Evolutionary conservation across 129 eudicot genomes (phyloP), one percentile per base, ranked within the genome.

Genomic region (sunflower (Helianthus annuus)): DNA sequence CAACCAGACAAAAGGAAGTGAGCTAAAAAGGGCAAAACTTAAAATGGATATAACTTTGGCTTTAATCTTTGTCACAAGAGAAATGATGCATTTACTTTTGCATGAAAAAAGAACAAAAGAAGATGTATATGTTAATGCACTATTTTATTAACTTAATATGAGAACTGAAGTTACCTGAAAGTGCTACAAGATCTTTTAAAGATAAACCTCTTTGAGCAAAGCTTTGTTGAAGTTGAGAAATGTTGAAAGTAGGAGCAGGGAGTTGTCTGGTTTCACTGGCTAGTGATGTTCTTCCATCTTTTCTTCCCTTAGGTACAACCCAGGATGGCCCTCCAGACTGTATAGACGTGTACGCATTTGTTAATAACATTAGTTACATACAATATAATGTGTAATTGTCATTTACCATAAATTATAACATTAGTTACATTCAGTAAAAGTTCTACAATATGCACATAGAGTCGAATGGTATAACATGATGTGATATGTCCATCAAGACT

Each of bases 301-400:
- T 89, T 82, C 97, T 83, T 81, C 96, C 97, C 78, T 86, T 89
- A 6, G 89, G 94, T 68, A 89, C 96, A 59, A 79, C 77, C 97
- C 96, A 92, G 1, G 85, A 83, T 44, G 97, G 94, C 17, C 96
- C 97, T 67, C 97, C 91, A 10, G 91, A 72, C 96, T 92, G 78
- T 48, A 40, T 42, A 63, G 54, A 34, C 3, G 36, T 32, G 36
- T 3, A 32, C 4, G 4, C 36, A 32, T 32, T 2, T 32, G 36
- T 32, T 1, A 32, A 32, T 32, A 32, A 32, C 4, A 32, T 32
- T 32, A 32, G 36, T 32, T 32, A 32, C 36, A 32, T 32, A 32
- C 36, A 32, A 32, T 32, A 56, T 14, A 32, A 42, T 42, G n/a
- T 17, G 16, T 14, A 51, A 51, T 13, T 51, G 56, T 51, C 19